Conservation (phyloP, 2,329 filamentous ascomycete species). For the Truncatella angustata region DNA sequence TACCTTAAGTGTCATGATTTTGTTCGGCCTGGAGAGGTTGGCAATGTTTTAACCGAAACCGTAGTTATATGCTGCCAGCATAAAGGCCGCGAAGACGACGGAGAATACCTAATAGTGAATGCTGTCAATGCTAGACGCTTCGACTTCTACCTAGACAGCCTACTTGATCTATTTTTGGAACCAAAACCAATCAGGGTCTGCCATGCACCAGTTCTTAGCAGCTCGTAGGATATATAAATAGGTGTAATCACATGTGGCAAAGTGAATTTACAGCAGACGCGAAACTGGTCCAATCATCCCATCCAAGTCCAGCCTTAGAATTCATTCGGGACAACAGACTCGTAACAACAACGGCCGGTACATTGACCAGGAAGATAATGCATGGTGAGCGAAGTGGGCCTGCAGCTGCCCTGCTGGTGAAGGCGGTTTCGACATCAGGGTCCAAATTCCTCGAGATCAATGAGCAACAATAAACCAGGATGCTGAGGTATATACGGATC, state of each 20-base stretch:
- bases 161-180: neutral
- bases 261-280: conserved; percentile 21
- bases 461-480: no score
- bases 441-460: no score
- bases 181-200: conserved; percentile 4
- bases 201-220: neutral
- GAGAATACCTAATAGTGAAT: conserved; percentile 29
- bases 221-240: no score
- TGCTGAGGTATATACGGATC: no score
- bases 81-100: conserved; percentile 33
- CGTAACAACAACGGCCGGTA: conserved; percentile 38
- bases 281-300: conserved; percentile 41
- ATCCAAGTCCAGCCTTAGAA: conserved; percentile 33
- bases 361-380: conserved; percentile 41
- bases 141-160: neutral
- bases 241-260: no score
- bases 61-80: conserved; percentile 39
- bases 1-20: conserved; percentile 34
- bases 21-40: conserved; percentile 31
- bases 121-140: neutral
- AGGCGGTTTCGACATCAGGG: no score
- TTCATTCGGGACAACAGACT: conserved; percentile 39
- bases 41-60: conserved; percentile 42
- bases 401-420: no score
- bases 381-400: no score